These are phyloP conservation scores for Yamadazyma epiphylla DNA, from an alignment of 1,139 yeast species.

Conservation along the genomic window DNA sequence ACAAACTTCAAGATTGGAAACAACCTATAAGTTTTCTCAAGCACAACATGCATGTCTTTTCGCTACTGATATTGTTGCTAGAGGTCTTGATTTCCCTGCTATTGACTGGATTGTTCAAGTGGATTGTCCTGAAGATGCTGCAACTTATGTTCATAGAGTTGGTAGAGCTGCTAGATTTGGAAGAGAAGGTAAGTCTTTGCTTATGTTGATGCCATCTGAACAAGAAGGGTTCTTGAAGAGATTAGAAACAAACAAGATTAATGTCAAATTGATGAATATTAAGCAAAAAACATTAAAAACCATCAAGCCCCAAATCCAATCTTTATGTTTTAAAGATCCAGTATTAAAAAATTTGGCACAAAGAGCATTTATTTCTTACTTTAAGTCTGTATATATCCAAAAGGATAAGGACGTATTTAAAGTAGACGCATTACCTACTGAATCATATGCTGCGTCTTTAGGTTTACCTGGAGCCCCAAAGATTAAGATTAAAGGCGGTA, in stretches of 20 bases:
- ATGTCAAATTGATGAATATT: constrained; percentile 68
- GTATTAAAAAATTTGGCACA: constrained; percentile 90
- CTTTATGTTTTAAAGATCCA: constrained; percentile 87
- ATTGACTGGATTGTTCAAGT: constrained; percentile 97
- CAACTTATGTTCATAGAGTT: constrained; percentile 93
- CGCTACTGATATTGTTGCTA: constrained; percentile 95
- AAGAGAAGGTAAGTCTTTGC: constrained; percentile 77
- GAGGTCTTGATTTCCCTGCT: constrained; percentile 96
- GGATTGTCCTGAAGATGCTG: constrained; percentile 94
- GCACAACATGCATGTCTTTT: constrained; percentile 86
- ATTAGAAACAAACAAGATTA: constrained; percentile 60
- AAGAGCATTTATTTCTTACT: constrained; percentile 90
- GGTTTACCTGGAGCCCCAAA: constrained; percentile 98
- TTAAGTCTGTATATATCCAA: constrained; percentile 79
- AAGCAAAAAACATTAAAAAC: constrained; percentile 74
- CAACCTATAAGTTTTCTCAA: constrained; percentile 78
- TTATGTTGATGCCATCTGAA: constrained; percentile 82
- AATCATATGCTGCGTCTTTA: constrained; percentile 77
- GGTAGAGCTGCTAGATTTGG: constrained; percentile 97
- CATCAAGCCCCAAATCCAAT: constrained; percentile 81
- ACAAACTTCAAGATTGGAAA: constrained; percentile 88
- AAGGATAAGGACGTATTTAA: constrained; percentile 83
- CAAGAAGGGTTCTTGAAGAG: constrained; percentile 72
- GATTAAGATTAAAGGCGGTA: constrained; percentile 61
- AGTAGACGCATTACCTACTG: constrained; percentile 72